Percentiles rank a stretch among this genome's conserved stretches.
These are phyloP conservation scores for Tolypocladium paradoxum DNA, from an alignment of 2,329 filamentous ascomycete species.

Conservation along the genomic window DNA sequence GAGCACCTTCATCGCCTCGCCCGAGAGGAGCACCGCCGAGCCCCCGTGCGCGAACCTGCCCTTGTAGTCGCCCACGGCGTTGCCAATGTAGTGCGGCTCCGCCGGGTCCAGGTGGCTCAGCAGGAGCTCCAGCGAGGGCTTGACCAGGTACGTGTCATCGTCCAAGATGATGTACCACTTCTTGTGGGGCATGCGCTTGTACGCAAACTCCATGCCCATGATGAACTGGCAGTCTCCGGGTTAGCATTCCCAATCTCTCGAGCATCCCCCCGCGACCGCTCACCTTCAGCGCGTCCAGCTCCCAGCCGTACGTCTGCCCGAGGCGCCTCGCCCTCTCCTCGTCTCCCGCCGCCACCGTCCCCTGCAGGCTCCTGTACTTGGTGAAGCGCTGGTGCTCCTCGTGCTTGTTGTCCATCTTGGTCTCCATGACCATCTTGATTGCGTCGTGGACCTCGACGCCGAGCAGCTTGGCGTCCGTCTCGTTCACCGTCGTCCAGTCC, in stretches of 20 bases:
- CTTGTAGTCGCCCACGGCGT: constrained; percentile 45
- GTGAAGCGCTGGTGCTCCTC: constrained; percentile 22
- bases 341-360: constrained; percentile 26
- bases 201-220: constrained; percentile 41
- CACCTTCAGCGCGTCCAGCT: constrained; percentile 40
- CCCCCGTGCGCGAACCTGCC: constrained; percentile 46
- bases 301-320: constrained; percentile 32
- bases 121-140: constrained; percentile 34
- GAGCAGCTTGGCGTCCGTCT: constrained; percentile 18
- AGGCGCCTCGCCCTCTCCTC: constrained; percentile 24
- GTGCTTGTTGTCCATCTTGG: constrained; percentile 14
- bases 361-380: constrained; percentile 29
- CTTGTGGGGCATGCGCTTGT: constrained; percentile 38
- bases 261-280: background rate
- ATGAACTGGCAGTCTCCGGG: constrained; percentile 31
- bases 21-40: constrained; percentile 42
- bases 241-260: background rate
- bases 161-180: constrained; percentile 50
- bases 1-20: constrained; percentile 35
- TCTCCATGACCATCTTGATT: constrained; percentile 24
- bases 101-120: constrained; percentile 37
- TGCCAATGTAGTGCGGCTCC: constrained; percentile 40
- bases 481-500: constrained; percentile 33
- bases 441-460: constrained; percentile 29
- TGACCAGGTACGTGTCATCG: constrained; percentile 46